Conservation (phyloP, 2,329 filamentous ascomycete genomes). For the Diaporthe eres region DNA sequence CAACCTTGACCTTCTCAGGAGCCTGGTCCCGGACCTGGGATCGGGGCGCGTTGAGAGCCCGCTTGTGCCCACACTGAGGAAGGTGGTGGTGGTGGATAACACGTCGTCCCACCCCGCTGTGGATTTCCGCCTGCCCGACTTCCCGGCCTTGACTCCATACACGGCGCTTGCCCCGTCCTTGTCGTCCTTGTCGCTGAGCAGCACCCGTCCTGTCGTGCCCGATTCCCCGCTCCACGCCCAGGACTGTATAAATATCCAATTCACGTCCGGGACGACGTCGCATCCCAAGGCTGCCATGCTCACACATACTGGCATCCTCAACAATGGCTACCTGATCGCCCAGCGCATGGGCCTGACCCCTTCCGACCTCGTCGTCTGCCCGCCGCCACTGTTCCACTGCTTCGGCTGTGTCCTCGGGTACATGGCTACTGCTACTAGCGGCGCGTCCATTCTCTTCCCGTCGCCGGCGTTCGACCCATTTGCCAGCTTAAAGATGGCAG, state of each 20-base stretch:
- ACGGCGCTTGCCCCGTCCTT: constrained; percentile 50
- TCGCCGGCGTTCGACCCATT: constrained; percentile 87
- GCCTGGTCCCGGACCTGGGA: constrained; percentile 60
- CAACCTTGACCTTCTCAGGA: constrained; percentile 63
- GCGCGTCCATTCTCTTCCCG: constrained; percentile 86
- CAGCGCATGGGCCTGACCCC: constrained; percentile 85
- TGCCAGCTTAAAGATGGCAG: constrained; percentile 74
- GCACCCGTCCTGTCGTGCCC: constrained; percentile 55
- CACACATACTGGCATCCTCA: constrained; percentile 87
- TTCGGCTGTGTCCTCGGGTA: constrained; percentile 95
- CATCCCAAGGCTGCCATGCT: constrained; percentile 93
- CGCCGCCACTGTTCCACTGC: constrained; percentile 89
- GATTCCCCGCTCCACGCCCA: constrained; percentile 65
- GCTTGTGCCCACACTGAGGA: constrained; percentile 76
- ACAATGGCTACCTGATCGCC: constrained; percentile 90
- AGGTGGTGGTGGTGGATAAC: constrained; percentile 86
- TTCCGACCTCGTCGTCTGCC: constrained; percentile 83
- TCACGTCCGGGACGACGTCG: constrained; percentile 95
- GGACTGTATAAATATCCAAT: constrained; percentile 95
- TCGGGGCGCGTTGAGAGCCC: constrained; percentile 55
- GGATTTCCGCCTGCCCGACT: constrained; percentile 59
- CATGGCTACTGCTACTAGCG: constrained; percentile 90
- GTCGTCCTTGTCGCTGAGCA: constrained; percentile 43
- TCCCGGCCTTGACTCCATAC: constrained; percentile 62
- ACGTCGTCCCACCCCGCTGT: constrained; percentile 63